Evolutionary conservation across 192 early-diverging fungal species (phyloP), one percentile per base, ranked within the genome.

Genomic region (Helicostylum pulchrum): DNA sequence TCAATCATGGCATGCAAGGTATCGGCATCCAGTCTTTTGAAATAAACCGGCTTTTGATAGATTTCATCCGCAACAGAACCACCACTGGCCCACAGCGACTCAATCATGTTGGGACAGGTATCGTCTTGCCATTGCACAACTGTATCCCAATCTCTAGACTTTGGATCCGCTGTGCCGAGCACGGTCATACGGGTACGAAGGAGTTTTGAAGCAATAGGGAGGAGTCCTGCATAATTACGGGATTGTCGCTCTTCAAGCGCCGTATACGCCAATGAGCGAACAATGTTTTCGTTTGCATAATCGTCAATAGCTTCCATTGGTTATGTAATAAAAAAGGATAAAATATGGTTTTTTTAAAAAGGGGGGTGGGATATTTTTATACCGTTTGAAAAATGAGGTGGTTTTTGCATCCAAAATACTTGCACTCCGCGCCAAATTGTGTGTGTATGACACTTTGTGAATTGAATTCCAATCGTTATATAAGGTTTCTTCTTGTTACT

Each of bases 301-400:
- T 72, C 70, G 51, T 76, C 74, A 56, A 76, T 76, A 11, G 74
- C 74, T 68, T 76, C 74, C 74, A 76, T 76, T 19, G 1, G 6
- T 48, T 19, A 48, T 17, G 46, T 2, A 48, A 48, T 15, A 48
- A 48, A 7, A 48, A 19, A 15, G 8, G 46, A 4, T 17, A 48
- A 48, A 19, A 48, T 48, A 4, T 48, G 14, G n/a, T n/a, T n/a
- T n/a, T 12, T 12, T 52, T 3, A 30, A 30, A 30, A 21, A 52
- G 20, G n/a, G 23, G 26, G 53, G 30, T 15, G n/a, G 23, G 6
- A 23, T 52, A 52, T 52, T 26, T 52, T 4, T 52, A 52, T 23
- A 32, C 52, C 30, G 52, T 53, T 21, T 30, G 53, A 55, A 55
- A 50, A 55, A 55, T 55, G 36, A 39, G 36, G 36, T 39, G 36